Base-by-base conservation (phyloP, 2,329 filamentous ascomycete genomes). In the Camillea tinctor region DNA sequence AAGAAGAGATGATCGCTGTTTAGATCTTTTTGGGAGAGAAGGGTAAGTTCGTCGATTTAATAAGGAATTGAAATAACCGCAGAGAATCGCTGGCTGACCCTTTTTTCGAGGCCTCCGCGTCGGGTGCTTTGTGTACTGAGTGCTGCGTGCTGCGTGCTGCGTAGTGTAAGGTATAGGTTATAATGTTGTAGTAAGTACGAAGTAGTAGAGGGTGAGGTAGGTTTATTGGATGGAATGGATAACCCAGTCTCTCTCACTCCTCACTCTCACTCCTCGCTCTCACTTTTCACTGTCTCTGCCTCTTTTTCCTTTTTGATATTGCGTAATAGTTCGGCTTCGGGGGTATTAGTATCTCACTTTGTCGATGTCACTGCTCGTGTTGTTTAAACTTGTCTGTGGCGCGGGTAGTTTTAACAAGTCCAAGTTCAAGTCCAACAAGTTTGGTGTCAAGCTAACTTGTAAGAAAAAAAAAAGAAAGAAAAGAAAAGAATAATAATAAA, bases 401-500 rank as follows among this genome's bases (percentile, higher is more conserved):
- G n/a, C n/a, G n/a, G n/a, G n/a, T n/a, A n/a, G n/a, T n/a, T n/a
- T n/a, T n/a, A n/a, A n/a, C n/a, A n/a, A n/a, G n/a, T n/a, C n/a
- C n/a, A n/a, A n/a, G n/a, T n/a, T n/a, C n/a, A n/a, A n/a, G n/a
- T n/a, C n/a, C n/a, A n/a, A n/a, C n/a, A n/a, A 44, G 5, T 6
- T 44, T 15, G 36, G 17, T 17, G 36, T 15, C 36, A 44, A 15
- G 36, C 36, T 44, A 44, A 30, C 3, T 7, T 30, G 26, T 30
- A 30, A 11, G 13, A 9, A 30, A 30, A 11, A 30, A 9, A 30
- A 30, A 30, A 30, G 26, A 30, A 30, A 9, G 26, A 30, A 11
- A 4, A 26, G 24, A 26, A 26, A 30, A n/a, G 64, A 64, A 67
- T 63, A 63, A 61, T 61, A 30, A n/a, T 64, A 64, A 67, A 64